Percentiles rank a stretch among this genome's conserved stretches.
Conservation (phyloP, 108 stramenopile genomes). For the Schizochytrium sp. region DNA sequence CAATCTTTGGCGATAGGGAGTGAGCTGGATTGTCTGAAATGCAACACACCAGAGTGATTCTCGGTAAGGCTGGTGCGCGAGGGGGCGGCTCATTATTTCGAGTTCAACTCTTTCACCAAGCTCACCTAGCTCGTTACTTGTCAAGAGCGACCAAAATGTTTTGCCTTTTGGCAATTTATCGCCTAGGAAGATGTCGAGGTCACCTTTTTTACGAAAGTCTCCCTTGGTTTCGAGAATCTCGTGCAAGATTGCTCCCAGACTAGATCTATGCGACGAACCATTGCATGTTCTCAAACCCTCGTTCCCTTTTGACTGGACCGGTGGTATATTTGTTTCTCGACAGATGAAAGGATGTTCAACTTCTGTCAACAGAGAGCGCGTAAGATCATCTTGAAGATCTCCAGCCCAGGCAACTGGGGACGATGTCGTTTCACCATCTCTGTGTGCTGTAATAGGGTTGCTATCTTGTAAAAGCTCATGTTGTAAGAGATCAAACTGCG, state of each 20-base stretch:
- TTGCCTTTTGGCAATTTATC: not conserved
- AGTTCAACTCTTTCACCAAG: not conserved
- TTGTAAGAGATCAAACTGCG: too few relatives aligned
- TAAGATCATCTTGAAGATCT: too few relatives aligned
- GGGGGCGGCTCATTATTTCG: not conserved
- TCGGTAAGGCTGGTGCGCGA: not conserved
- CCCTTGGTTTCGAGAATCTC: not conserved
- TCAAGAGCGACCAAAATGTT: not conserved
- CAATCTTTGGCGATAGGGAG: not conserved
- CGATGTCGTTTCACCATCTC: too few relatives aligned
- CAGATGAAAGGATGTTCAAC: too few relatives aligned
- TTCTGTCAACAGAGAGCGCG: too few relatives aligned
- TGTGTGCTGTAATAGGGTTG: too few relatives aligned
- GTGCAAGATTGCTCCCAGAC: not conserved
- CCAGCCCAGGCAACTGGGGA: too few relatives aligned
- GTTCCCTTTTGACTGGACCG: not conserved
- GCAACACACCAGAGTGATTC: not conserved
- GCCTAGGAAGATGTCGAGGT: slow-evolving; percentile 3
- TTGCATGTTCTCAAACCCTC: not conserved
- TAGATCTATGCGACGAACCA: not conserved
- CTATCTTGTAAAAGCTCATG: too few relatives aligned
- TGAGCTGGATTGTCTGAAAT: slow-evolving; percentile 11
- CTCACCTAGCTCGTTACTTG: not conserved
- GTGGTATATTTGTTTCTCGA: too few relatives aligned
- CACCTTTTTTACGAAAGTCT: not conserved